Percentiles rank a stretch among this genome's conserved stretches.
Conservation (phyloP, 768 basidiomycete species). For the Mycena capillaripes region DNA sequence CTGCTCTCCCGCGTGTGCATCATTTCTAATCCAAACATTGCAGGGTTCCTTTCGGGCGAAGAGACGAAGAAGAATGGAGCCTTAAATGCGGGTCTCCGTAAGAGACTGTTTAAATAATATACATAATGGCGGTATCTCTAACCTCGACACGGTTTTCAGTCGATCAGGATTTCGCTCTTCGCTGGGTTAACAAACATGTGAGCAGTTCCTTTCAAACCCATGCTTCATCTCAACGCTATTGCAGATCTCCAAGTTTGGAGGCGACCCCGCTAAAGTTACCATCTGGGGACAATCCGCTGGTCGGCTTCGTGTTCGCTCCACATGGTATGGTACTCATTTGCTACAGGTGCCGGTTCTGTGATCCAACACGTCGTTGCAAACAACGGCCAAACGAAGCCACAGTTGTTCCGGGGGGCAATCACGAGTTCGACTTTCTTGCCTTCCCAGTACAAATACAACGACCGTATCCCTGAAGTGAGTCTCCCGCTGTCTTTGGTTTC, state of each 20-base stretch:
- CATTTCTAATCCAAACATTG: background rate
- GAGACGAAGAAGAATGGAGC: slow-evolving; percentile 43
- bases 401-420: background rate
- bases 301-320: background rate
- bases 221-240: background rate
- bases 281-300: background rate
- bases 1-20: background rate
- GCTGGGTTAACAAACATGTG: background rate
- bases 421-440: background rate
- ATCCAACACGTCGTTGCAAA: background rate
- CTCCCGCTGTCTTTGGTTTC: background rate
- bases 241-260: background rate
- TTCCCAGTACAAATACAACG: background rate
- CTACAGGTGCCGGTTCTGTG: background rate
- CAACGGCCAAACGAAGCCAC: background rate
- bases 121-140: background rate
- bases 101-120: background rate
- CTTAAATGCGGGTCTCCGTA: slow-evolving; percentile 47
- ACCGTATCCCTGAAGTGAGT: background rate
- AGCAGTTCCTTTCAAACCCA: background rate
- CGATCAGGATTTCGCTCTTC: too few species aligned
- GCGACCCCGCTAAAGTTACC: background rate
- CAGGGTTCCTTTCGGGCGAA: slow-evolving; percentile 44
- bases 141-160: background rate
- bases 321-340: background rate